phyloP scores from a whole-genome alignment of 1,284 basidiomycete genomes.

The Naganishia albida region DNA sequence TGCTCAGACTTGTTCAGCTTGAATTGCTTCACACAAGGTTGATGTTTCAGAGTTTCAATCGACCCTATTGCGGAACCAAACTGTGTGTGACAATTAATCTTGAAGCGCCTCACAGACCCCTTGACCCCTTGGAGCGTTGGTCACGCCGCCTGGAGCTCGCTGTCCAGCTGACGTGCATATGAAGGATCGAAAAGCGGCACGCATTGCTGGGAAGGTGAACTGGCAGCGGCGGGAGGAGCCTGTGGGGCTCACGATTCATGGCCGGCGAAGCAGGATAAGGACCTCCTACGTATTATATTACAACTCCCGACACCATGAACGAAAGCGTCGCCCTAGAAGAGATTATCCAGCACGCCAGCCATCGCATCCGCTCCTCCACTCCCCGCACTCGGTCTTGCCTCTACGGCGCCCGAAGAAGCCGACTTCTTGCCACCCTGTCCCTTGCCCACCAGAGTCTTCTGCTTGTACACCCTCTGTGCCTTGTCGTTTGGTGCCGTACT shows the following conservation, averaged over 20 bases:
- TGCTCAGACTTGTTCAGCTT: no score
- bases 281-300: no score
- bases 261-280: no score
- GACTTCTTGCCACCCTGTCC: conserved; percentile 32
- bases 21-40: not conserved
- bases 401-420: not conserved
- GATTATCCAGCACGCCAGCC: conserved; percentile 21
- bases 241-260: no score
- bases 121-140: no score
- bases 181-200: no score
- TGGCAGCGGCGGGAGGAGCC: no score
- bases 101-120: no score
- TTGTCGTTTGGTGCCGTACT: conserved; percentile 9
- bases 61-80: not conserved
- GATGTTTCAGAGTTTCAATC: not conserved
- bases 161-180: no score
- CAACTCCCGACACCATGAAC: no score
- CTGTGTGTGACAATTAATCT: not conserved
- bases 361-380: conserved; percentile 17
- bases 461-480: conserved; percentile 26
- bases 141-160: no score
- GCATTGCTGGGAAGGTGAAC: no score
- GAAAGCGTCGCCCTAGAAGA: conserved; percentile 12
- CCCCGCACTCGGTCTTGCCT: conserved; percentile 44
- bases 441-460: conserved; percentile 24